Percentiles rank a stretch among this genome's conserved stretches.
phyloP scores from a whole-genome alignment of 495 filamentous ascomycete species.

The Aspergillus saccharolyticus region DNA sequence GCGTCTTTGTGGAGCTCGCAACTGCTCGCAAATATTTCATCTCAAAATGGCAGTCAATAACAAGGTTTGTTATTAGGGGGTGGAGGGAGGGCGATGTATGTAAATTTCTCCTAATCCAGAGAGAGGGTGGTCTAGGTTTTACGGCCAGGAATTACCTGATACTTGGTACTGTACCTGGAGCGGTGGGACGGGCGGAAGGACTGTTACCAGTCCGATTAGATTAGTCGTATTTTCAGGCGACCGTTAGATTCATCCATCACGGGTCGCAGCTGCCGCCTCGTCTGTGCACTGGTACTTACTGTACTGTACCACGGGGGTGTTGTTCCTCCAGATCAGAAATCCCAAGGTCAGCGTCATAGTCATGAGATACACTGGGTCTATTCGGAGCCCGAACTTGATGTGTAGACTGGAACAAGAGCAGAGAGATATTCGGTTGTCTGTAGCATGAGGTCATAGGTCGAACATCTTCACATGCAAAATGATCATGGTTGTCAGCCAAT shows the following conservation, averaged over 20 bases:
- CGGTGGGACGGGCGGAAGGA: neutral
- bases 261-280: constrained; percentile 12
- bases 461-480: neutral
- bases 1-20: no score
- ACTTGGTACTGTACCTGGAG: constrained; percentile 12
- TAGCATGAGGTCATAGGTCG: constrained; percentile 4
- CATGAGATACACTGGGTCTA: neutral
- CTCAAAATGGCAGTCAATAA: no score
- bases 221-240: constrained; percentile 13
- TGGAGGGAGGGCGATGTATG: neutral
- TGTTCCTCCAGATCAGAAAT: neutral
- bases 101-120: no score
- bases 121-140: no score
- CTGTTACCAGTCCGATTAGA: constrained; percentile 18
- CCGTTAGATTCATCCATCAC: constrained; percentile 27
- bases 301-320: constrained; percentile 1
- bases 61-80: no score
- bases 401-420: neutral
- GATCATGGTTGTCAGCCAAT: neutral
- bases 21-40: no score
- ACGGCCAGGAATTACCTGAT: no score
- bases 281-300: constrained; percentile 14
- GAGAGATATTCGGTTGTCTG: neutral
- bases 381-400: neutral
- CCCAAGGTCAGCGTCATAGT: constrained; percentile 1